Evolutionary conservation across 73 alveolate species (phyloP).

Genomic region (Symbiodinium natans): DNA sequence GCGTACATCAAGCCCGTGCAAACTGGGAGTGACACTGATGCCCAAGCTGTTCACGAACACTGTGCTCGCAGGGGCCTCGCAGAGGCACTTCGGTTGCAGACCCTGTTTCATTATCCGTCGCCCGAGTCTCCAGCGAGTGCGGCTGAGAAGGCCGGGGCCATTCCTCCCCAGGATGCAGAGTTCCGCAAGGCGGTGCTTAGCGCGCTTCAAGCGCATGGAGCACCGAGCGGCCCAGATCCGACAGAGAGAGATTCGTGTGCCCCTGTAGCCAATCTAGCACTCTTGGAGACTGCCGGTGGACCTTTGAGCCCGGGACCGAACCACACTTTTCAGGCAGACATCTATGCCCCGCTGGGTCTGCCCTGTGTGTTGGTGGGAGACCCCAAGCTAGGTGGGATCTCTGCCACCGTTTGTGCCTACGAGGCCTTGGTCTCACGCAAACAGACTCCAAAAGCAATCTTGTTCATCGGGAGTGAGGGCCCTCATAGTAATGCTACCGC

Average conservation of each 20-base stretch:
- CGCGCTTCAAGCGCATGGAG: background rate
- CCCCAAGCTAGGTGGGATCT: constrained; percentile 61
- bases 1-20: constrained; percentile 82
- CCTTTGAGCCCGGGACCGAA: constrained; percentile 87
- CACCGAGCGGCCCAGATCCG: background rate
- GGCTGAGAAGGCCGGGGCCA: constrained; percentile 32
- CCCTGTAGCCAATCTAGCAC: background rate
- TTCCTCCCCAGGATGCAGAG: background rate
- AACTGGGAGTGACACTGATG: constrained; percentile 66
- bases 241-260: background rate
- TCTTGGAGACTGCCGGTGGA: constrained; percentile 90
- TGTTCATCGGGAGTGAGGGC: constrained; percentile 19
- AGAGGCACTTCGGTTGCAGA: background rate
- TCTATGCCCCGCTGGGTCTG: constrained; percentile 55
- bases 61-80: background rate
- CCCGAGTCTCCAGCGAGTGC: constrained; percentile 82
- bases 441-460: constrained; percentile 23
- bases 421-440: constrained; percentile 28
- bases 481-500: constrained; percentile 48
- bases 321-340: constrained; percentile 57
- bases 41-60: constrained; percentile 1
- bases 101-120: constrained; percentile 52
- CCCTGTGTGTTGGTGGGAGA: constrained; percentile 80
- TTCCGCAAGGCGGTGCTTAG: background rate
- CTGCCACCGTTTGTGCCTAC: constrained; percentile 65